Percentiles rank a stretch among this genome's conserved stretches.
Evolutionary conservation across 176 grass and related monocot genomes (phyloP).

Genomic region (Eremochloa ophiuroides): DNA sequence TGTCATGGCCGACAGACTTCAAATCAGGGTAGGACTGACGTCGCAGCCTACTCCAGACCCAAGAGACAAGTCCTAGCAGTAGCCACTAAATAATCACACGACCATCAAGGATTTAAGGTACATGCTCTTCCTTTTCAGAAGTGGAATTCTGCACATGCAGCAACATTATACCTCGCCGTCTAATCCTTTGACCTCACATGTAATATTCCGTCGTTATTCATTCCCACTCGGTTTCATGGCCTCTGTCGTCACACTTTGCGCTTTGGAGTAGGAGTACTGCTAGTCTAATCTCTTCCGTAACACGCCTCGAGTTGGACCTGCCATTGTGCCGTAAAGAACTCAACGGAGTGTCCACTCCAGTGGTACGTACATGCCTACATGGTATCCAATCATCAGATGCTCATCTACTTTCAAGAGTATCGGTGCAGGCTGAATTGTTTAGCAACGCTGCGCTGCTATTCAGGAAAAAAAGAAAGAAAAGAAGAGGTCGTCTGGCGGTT

Average conservation of each 20-base stretch:
- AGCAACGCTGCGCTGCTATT: background rate
- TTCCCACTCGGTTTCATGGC: background rate
- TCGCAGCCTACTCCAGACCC: background rate
- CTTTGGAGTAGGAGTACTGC: background rate
- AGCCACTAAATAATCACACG: conserved; percentile 21
- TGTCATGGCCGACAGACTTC: conserved; percentile 24
- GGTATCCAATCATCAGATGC: background rate
- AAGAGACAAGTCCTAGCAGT: conserved; percentile 7
- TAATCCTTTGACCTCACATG: conserved; percentile 26
- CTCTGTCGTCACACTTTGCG: background rate
- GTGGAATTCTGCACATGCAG: conserved; percentile 42
- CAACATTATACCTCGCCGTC: conserved; percentile 32
- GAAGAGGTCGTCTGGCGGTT: background rate
- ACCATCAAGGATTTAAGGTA: background rate
- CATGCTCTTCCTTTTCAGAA: background rate
- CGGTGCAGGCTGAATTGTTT: background rate
- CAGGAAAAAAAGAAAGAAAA: background rate
- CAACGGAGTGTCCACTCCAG: background rate
- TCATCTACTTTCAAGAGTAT: background rate
- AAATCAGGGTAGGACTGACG: conserved; percentile 16
- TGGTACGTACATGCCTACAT: no score
- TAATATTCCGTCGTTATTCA: conserved; percentile 4
- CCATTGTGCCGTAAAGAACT: background rate
- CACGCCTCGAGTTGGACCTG: background rate
- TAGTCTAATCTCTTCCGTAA: background rate